These are phyloP conservation scores for Dendrostoma leiphaemia DNA, from an alignment of 2,329 filamentous ascomycete species.

Conservation along the genomic window DNA sequence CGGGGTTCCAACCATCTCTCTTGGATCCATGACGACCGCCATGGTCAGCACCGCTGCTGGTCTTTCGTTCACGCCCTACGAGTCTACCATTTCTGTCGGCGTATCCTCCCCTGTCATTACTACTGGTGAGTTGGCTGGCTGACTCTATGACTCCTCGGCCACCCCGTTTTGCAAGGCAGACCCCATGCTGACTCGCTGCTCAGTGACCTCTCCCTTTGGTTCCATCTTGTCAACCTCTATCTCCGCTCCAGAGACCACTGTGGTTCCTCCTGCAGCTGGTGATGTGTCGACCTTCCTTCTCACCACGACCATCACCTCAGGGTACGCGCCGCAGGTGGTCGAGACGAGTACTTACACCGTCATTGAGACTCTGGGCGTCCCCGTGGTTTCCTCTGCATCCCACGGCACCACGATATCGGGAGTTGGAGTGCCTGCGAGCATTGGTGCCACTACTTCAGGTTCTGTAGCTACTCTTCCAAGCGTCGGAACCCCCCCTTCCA, in stretches of 20 bases:
- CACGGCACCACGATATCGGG: no score
- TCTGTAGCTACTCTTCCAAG: not conserved
- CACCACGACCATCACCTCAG: slow-evolving; percentile 18
- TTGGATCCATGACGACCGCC: slow-evolving; percentile 14
- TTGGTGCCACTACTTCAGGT: not conserved
- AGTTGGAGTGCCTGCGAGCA: no score
- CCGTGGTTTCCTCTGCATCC: not conserved
- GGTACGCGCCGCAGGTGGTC: slow-evolving; percentile 17
- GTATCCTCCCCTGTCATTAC: not conserved
- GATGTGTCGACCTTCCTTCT: slow-evolving; percentile 17
- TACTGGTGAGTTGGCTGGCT: slow-evolving; percentile 13
- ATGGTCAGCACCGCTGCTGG: slow-evolving; percentile 17
- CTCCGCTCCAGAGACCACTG: slow-evolving; percentile 1
- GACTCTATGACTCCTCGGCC: slow-evolving; percentile 3
- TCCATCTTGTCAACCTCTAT: not conserved
- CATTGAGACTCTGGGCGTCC: slow-evolving; percentile 12
- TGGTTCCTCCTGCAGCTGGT: slow-evolving; percentile 5
- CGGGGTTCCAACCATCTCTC: slow-evolving; percentile 12
- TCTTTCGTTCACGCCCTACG: slow-evolving; percentile 2
- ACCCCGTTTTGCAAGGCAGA: not conserved
- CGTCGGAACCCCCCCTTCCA: not conserved
- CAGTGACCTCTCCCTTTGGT: not conserved
- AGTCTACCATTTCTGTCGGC: not conserved
- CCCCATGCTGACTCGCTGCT: not conserved
- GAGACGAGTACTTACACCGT: slow-evolving; percentile 18